A percentile compares a stretch with the other conserved stretches of the same genome.
Conservation (phyloP, 2,329 filamentous ascomycete genomes). For the Pochonia chlamydosporia region DNA sequence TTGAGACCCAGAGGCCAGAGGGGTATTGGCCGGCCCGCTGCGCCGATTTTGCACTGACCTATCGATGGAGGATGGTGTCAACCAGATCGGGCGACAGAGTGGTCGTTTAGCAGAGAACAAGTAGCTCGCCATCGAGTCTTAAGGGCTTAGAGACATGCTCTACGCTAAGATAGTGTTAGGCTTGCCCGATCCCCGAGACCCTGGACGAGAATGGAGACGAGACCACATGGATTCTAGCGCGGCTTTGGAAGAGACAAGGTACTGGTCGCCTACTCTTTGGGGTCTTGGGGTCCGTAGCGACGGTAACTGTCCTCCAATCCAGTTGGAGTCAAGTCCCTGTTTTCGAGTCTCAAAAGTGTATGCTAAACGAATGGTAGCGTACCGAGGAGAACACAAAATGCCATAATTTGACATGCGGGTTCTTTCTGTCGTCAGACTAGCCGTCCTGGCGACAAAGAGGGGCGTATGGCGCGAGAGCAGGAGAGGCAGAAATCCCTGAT, state of each 20-base stretch:
- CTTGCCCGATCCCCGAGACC: not conserved
- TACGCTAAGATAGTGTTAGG: not conserved
- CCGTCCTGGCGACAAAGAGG: no score
- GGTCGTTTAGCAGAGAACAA: not conserved
- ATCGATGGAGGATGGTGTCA: conserved; percentile 4
- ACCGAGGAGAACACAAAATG: no score
- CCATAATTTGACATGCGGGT: no score
- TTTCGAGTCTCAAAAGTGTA: no score
- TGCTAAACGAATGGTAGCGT: no score
- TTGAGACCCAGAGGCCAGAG: no score
- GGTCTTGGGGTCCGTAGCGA: no score
- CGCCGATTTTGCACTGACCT: conserved; percentile 7
- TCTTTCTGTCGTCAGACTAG: no score
- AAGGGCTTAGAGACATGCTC: not conserved
- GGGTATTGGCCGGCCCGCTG: not conserved
- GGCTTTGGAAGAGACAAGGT: no score
- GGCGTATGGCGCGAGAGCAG: not conserved
- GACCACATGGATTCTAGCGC: not conserved
- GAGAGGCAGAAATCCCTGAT: not conserved
- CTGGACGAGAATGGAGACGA: not conserved
- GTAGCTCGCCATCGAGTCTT: not conserved
- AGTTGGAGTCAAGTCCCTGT: no score
- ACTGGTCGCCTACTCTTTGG: no score
- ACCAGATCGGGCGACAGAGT: not conserved
- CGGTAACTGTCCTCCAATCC: no score